A percentile compares a stretch with the other conserved stretches of the same genome.
These are phyloP conservation scores for Daldinia grandis DNA, from an alignment of 495 filamentous ascomycete genomes.

Conservation along the genomic window DNA sequence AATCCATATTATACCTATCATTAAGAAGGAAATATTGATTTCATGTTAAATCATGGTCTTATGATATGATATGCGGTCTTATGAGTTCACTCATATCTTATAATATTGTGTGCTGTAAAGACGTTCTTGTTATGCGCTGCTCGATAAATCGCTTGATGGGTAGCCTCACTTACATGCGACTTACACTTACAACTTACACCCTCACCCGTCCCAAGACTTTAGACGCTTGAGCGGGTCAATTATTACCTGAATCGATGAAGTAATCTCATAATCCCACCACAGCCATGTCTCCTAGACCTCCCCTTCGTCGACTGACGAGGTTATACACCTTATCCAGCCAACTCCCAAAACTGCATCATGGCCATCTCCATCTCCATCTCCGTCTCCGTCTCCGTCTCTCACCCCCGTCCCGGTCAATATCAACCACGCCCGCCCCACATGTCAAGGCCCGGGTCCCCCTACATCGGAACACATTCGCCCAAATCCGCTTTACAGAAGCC, in stretches of 20 bases:
- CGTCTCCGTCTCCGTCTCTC: not conserved
- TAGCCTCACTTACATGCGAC: not conserved
- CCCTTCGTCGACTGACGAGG: not conserved
- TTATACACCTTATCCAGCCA: not conserved
- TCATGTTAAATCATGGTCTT: not conserved
- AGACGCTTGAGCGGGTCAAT: not conserved
- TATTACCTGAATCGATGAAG: not conserved
- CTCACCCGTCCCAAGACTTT: not conserved
- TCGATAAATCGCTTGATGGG: not conserved
- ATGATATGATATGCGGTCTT: not conserved
- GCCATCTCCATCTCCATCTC: not conserved
- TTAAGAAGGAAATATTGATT: not conserved
- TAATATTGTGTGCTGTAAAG: not conserved
- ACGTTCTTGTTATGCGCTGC: not conserved
- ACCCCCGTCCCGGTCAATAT: not conserved
- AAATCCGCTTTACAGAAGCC: conserved; percentile 25
- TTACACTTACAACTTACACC: not conserved
- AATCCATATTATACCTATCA: not conserved
- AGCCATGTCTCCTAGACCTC: not conserved
- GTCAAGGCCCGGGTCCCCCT: not conserved
- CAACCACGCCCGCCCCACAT: not conserved
- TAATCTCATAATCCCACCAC: not conserved
- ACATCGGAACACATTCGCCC: conserved; percentile 6
- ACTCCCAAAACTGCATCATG: not conserved
- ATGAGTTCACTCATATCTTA: not conserved